These are phyloP conservation scores for Pseudohalonectria lignicola DNA, from an alignment of 2,329 filamentous ascomycete genomes.

Conservation along the genomic window DNA sequence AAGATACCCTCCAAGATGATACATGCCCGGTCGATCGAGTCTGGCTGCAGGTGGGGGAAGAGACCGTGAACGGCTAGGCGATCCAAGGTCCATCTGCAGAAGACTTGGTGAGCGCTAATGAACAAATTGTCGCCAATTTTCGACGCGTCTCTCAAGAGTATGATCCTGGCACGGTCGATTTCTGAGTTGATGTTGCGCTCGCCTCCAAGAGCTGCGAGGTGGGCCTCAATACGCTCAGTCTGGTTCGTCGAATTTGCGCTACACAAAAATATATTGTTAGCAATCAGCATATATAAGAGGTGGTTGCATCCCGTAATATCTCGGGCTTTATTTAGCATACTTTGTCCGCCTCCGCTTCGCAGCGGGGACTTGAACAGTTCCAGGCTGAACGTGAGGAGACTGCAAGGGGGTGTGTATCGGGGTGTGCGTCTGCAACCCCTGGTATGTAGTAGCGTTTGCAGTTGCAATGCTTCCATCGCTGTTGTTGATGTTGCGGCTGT, in stretches of 20 bases:
- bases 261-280: background rate
- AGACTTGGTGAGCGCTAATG: constrained; percentile 53
- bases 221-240: background rate
- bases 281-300: background rate
- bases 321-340: background rate
- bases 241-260: background rate
- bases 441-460: too few species aligned
- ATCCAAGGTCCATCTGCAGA: constrained; percentile 41
- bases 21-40: constrained; percentile 21
- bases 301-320: constrained; percentile 6
- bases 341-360: too few species aligned
- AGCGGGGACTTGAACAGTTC: too few species aligned
- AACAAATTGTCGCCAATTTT: constrained; percentile 47
- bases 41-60: constrained; percentile 15
- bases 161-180: constrained; percentile 35
- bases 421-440: too few species aligned
- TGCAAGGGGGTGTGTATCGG: background rate
- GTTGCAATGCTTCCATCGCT: too few species aligned
- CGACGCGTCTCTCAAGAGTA: constrained; percentile 48
- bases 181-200: background rate
- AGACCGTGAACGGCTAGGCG: constrained; percentile 21
- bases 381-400: background rate
- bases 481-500: too few species aligned
- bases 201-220: background rate
- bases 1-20: constrained; percentile 21